phyloP scores from a whole-genome alignment of 2,329 filamentous ascomycete genomes.

The Xylaria sp. region DNA sequence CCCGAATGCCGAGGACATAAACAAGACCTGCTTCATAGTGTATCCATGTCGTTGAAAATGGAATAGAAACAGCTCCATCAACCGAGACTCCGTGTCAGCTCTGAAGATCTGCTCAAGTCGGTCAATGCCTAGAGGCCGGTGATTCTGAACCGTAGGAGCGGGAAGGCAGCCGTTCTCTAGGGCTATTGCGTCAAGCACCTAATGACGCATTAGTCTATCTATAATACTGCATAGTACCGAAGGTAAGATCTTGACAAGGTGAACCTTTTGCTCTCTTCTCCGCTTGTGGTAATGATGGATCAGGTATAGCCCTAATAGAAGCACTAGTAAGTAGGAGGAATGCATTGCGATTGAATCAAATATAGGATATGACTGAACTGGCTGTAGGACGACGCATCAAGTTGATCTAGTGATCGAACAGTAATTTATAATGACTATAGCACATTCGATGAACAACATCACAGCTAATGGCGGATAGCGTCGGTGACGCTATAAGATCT shows the following conservation, averaged over 20 bases:
- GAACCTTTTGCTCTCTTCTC: slow-evolving; percentile 26
- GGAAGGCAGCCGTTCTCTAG: slow-evolving; percentile 34
- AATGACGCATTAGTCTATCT: not conserved
- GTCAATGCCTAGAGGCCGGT: slow-evolving; percentile 36
- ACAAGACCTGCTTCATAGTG: slow-evolving; percentile 37
- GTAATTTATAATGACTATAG: not conserved
- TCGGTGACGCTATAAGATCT: no score
- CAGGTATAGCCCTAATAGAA: slow-evolving; percentile 14
- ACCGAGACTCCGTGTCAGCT: slow-evolving; percentile 29
- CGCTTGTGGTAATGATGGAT: slow-evolving; percentile 22
- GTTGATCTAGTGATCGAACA: not conserved
- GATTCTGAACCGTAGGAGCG: slow-evolving; percentile 35
- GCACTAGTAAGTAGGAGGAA: slow-evolving; percentile 7
- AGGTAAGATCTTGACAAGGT: not conserved
- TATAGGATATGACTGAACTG: not conserved
- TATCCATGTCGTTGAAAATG: slow-evolving; percentile 39
- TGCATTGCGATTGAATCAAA: slow-evolving; percentile 10
- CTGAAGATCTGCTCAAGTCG: slow-evolving; percentile 39
- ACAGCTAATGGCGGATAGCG: no score
- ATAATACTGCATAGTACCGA: no score
- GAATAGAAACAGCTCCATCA: slow-evolving; percentile 40
- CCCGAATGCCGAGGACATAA: slow-evolving; percentile 36
- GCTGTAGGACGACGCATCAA: no score
- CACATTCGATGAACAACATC: no score
- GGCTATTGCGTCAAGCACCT: slow-evolving; percentile 32